Evolutionary conservation across 768 basidiomycete genomes (phyloP).

Genomic region (Dendrothele bispora): DNA sequence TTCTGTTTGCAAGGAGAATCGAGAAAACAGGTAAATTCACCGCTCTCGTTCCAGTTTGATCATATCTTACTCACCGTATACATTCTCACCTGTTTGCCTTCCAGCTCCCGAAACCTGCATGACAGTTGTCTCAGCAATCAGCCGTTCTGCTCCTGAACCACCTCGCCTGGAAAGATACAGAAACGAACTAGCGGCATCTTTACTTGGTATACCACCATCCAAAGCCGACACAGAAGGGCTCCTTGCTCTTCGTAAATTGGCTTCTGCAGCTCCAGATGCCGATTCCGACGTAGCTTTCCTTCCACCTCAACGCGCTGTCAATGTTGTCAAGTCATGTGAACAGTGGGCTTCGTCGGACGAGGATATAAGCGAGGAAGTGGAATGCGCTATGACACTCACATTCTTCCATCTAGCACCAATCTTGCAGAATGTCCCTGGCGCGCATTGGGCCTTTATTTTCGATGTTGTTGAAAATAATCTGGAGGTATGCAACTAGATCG

Average conservation of each 20-base stretch:
- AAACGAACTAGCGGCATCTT: slow-evolving; percentile 85
- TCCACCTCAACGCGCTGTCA: slow-evolving; percentile 81
- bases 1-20: slow-evolving; percentile 62
- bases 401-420: slow-evolving; percentile 82
- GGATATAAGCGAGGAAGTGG: slow-evolving; percentile 54
- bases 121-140: slow-evolving; percentile 62
- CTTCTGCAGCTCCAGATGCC: slow-evolving; percentile 65
- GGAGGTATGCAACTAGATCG: slow-evolving; percentile 54
- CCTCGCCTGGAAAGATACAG: slow-evolving; percentile 76
- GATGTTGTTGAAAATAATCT: slow-evolving; percentile 87
- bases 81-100: too few species aligned
- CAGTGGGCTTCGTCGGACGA: slow-evolving; percentile 72
- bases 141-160: slow-evolving; percentile 64
- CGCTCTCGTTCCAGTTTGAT: neutral
- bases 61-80: neutral
- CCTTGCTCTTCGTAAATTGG: slow-evolving; percentile 63
- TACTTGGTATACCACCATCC: slow-evolving; percentile 63
- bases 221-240: slow-evolving; percentile 74
- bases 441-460: slow-evolving; percentile 92
- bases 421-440: slow-evolving; percentile 80
- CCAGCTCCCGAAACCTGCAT: slow-evolving; percentile 74
- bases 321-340: slow-evolving; percentile 81
- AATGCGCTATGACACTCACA: slow-evolving; percentile 73
- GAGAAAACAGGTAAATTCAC: slow-evolving; percentile 57
- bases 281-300: slow-evolving; percentile 85